Evolutionary conservation across 305 asterid genomes (phyloP), one percentile per base, ranked within the genome.

Genomic region (Striga hermonthica): DNA sequence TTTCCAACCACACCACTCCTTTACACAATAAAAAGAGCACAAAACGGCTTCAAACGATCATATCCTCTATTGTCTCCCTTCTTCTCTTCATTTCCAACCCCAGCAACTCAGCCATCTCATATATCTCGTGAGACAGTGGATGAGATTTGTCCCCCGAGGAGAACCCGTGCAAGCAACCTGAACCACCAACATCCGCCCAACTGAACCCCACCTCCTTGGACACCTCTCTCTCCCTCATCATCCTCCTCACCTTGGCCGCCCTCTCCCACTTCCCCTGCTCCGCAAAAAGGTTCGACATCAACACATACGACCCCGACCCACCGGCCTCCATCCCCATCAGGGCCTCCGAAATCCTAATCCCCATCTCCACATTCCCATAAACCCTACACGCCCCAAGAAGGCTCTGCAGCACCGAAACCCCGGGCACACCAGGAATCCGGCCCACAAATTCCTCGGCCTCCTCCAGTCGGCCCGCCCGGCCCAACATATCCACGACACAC

Each of bases 251-350:
- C 52, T 75, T 74, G 0, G 97, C 92, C 5, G 78, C 98, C 71
- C 83, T 83, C 7, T 83, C 94, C 98, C 98, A 91, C 68, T 84
- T 80, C 73, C 96, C 96, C 79, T 81, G 86, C 76, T 88, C 95
- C 9, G 98, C 98, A 70, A 68, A 91, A 83, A 91, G 76, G 74
- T 91, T 91, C 5, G 96, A 81, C 94, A 88, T 91, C 80, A 86
- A 66, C 36, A 91, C 86, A 50, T 91, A 91, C 6, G 90, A 86
- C 45, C 95, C 96, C 0, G 96, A 85, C 14, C 81, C 85, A 39
- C 68, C 68, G 3, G 95, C 96, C 55, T 88, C 85, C 91, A 81
- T 72, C n/a, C 61, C 77, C 62, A 88, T 77, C 72, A 91, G 75
- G 61, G 80, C 75, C 52, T 84, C 79, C 9, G 84, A 79, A 22